Base-by-base conservation (phyloP, 768 basidiomycete species). In the Gyrodon lividus region DNA sequence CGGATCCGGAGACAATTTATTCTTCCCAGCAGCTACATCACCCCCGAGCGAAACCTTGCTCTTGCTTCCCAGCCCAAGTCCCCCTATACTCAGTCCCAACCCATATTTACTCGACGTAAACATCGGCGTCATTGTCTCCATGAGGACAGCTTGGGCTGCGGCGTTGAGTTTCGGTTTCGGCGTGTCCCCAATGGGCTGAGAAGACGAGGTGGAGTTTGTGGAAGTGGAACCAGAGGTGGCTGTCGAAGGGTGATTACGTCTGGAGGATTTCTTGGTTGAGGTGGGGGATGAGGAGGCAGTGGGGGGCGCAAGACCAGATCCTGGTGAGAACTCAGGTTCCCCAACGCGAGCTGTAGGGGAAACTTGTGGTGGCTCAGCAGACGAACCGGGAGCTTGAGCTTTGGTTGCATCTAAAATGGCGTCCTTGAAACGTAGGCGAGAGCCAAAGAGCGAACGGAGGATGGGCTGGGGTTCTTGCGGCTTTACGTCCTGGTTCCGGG, bases 71-170 rank as follows among this genome's bases (percentile, higher is more conserved):
- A 31, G 31, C 2, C 9, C 4, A 31, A 31, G 31, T 31, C 31
- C 6, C 28, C 28, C 33, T 7, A 3, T 17, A 17, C 38, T 23
- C 13, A 30, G 19, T 33, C 46, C 22, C 40, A 41, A n/a, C 8
- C 17, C 40, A 14, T 14, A 7, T 26, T 28, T 43, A 12, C 24
- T 23, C 7, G 22, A 24, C 14, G 41, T 16, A 24, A 44, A 52
- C 24, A 39, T 23, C 2, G 51, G 46, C 13, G 38, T 5, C 8
- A 8, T 4, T 9, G 33, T 13, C 23, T 57, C 55, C 26, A 50
- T 37, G 16, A 57, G 33, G 7, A 49, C 47, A 5, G 43, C 52
- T 31, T 54, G 43, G 7, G 47, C 46, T 16, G 47, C 39, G 13
- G 47, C 43, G 43, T 48, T 44, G 19, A 35, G n/a, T 20, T 43